Conservation (phyloP, 805 yeast species). For the Myxozyma neotropica region DNA sequence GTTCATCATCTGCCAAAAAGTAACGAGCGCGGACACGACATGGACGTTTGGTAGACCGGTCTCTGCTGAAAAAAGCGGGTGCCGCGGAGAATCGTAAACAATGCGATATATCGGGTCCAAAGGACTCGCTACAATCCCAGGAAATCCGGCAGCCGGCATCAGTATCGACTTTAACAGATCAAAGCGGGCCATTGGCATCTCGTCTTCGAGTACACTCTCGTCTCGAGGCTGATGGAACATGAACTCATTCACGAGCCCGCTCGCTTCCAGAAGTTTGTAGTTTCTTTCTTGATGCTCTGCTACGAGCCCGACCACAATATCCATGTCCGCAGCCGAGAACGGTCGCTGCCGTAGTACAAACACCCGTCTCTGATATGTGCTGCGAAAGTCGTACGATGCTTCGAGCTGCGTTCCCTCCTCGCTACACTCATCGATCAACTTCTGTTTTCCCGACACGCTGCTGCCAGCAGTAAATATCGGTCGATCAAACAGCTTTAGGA, state of each 20-base stretch:
- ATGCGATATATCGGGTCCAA: slow-evolving; percentile 31
- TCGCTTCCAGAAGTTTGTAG: slow-evolving; percentile 14
- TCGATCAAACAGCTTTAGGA: slow-evolving; percentile 17
- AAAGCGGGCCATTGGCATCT: slow-evolving; percentile 2
- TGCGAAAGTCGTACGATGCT: slow-evolving; percentile 21
- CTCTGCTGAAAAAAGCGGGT: slow-evolving; percentile 25
- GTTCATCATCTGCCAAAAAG: slow-evolving; percentile 35
- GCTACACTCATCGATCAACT: not conserved
- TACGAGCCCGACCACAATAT: slow-evolving; percentile 5
- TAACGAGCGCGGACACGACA: slow-evolving; percentile 30
- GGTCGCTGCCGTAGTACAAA: slow-evolving; percentile 6
- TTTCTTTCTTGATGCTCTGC: slow-evolving; percentile 22
- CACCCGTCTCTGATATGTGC: slow-evolving; percentile 13
- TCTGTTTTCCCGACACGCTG: not conserved
- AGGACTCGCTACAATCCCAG: slow-evolving; percentile 30
- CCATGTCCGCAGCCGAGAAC: slow-evolving; percentile 11
- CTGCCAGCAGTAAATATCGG: slow-evolving; percentile 10
- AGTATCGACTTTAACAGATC: slow-evolving; percentile 24
- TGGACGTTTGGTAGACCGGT: slow-evolving; percentile 29
- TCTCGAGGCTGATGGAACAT: slow-evolving; percentile 18
- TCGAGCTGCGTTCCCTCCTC: not conserved
- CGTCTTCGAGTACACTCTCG: not conserved
- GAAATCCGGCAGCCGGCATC: slow-evolving; percentile 32
- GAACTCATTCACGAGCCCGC: slow-evolving; percentile 16
- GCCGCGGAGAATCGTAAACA: slow-evolving; percentile 33